These are phyloP conservation scores for Penstemon barbatus DNA, from an alignment of 257 asterid genomes.

Conservation along the genomic window DNA sequence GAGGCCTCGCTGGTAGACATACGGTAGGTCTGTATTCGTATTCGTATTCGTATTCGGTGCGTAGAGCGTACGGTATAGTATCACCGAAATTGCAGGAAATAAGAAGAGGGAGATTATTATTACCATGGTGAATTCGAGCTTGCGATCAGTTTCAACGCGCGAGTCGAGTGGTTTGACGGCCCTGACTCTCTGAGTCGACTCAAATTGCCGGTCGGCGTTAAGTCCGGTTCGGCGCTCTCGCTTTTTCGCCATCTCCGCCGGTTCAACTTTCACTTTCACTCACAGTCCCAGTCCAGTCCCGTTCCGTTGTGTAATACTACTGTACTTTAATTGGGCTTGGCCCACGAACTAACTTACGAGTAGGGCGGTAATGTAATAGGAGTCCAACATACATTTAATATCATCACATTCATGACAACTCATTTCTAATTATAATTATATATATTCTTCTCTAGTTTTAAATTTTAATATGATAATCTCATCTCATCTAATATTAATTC, in stretches of 20 bases:
- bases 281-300: background rate
- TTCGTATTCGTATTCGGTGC: slow-evolving; percentile 22
- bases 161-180: slow-evolving; percentile 29
- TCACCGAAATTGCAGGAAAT: slow-evolving; percentile 50
- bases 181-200: slow-evolving; percentile 21
- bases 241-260: slow-evolving; percentile 61
- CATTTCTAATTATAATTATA: too few relatives aligned
- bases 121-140: slow-evolving; percentile 24
- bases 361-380: too few relatives aligned
- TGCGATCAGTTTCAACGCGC: slow-evolving; percentile 31
- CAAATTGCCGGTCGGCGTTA: slow-evolving; percentile 33
- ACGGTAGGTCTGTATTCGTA: slow-evolving; percentile 29
- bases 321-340: background rate
- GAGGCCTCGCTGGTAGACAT: slow-evolving; percentile 53
- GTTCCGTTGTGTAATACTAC: background rate
- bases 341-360: too few relatives aligned
- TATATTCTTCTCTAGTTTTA: too few relatives aligned
- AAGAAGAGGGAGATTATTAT: slow-evolving; percentile 36
- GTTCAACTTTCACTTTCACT: slow-evolving; percentile 2
- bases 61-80: slow-evolving; percentile 43
- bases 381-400: too few relatives aligned
- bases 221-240: slow-evolving; percentile 49
- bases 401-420: too few relatives aligned
- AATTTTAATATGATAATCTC: too few relatives aligned
- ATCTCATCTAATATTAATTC: too few relatives aligned